Percentiles rank a stretch among this genome's conserved stretches.
These are phyloP conservation scores for Pythium plurisporium DNA, from an alignment of 352 stramenopile genomes.

Conservation along the genomic window DNA sequence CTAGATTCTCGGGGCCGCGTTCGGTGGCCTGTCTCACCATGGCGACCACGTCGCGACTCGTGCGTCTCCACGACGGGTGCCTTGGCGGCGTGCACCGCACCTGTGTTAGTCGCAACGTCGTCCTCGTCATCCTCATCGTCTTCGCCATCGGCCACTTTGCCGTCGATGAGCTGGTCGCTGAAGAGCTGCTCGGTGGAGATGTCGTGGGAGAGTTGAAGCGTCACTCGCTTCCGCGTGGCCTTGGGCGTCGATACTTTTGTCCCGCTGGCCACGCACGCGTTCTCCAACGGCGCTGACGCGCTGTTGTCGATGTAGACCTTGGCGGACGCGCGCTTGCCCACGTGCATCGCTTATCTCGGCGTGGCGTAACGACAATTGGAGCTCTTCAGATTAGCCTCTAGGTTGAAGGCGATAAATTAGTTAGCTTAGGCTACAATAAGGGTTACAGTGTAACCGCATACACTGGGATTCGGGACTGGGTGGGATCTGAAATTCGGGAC, in stretches of 20 bases:
- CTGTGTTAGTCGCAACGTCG: neutral
- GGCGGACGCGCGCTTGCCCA: conserved; percentile 19
- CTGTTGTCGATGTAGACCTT: conserved; percentile 27
- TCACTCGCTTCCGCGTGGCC: conserved; percentile 1
- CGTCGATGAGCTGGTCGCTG: conserved; percentile 54
- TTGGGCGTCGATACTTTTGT: too few relatives aligned
- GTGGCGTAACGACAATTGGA: neutral
- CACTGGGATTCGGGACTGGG: neutral
- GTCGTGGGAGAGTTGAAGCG: conserved; percentile 40
- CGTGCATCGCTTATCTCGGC: neutral
- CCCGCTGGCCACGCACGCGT: too few relatives aligned
- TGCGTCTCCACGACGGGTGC: too few relatives aligned
- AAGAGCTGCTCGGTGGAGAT: conserved; percentile 71
- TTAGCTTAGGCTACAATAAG: neutral
- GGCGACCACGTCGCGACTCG: neutral
- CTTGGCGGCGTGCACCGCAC: neutral
- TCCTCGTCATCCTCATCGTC: conserved; percentile 37
- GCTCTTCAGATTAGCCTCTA: neutral
- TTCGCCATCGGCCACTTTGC: conserved; percentile 49
- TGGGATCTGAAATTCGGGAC: neutral
- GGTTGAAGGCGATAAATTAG: neutral
- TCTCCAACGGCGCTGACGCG: too few relatives aligned
- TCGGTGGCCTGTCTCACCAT: neutral
- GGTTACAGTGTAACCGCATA: neutral
- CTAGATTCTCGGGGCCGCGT: neutral